These are phyloP conservation scores for Ceratobasidium sp. DNA, from an alignment of 1,284 basidiomycete species.

Conservation along the genomic window DNA sequence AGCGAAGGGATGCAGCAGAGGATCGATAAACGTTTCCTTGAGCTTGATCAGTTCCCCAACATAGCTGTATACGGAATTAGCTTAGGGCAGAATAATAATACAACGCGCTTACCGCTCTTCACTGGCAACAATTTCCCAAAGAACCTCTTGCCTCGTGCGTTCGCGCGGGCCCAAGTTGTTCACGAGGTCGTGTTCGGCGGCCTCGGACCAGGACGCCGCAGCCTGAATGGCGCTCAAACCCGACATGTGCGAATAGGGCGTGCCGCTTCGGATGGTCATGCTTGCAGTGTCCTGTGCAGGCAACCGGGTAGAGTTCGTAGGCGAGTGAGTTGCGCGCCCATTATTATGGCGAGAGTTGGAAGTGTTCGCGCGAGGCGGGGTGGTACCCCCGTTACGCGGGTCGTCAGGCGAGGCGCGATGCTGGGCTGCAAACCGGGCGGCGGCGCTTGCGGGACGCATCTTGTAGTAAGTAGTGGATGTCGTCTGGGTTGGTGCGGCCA, in stretches of 20 bases:
- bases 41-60: constrained; percentile 89
- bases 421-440: constrained; percentile 21
- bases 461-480: constrained; percentile 32
- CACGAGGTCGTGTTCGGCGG: constrained; percentile 94
- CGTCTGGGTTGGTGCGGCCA: constrained; percentile 20
- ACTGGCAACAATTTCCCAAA: constrained; percentile 97
- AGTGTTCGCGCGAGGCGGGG: constrained; percentile 15
- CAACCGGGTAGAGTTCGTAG: constrained; percentile 67
- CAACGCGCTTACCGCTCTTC: constrained; percentile 82
- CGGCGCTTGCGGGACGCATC: constrained; percentile 34
- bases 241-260: constrained; percentile 81
- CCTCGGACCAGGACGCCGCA: constrained; percentile 93
- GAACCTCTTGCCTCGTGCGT: constrained; percentile 93
- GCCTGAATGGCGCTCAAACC: constrained; percentile 71
- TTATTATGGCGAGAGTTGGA: constrained; percentile 59
- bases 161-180: constrained; percentile 92
- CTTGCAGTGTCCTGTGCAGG: constrained; percentile 33
- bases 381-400: constrained; percentile 8
- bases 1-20: constrained; percentile 85
- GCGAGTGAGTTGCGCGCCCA: constrained; percentile 83
- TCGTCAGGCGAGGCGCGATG: constrained; percentile 12
- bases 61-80: constrained; percentile 69
- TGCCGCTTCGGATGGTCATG: constrained; percentile 71
- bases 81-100: neutral
- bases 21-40: constrained; percentile 92